phyloP scores from a whole-genome alignment of 2,329 filamentous ascomycete species.

The Amphichorda felina region DNA sequence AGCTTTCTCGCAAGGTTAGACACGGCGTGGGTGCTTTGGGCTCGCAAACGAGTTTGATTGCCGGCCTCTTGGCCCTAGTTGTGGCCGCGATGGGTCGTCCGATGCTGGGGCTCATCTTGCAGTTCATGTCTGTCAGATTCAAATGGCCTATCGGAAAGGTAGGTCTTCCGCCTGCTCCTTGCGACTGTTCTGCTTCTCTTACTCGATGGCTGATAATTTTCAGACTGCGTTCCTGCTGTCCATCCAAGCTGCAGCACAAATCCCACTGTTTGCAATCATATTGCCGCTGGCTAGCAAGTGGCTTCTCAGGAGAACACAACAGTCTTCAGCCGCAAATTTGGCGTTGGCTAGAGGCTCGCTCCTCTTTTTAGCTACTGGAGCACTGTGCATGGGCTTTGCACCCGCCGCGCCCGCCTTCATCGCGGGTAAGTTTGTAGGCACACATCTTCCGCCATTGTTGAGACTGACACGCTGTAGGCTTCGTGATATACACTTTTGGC shows the following conservation, averaged over 20 bases:
- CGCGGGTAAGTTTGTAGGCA: neutral
- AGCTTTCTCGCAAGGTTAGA: too few relatives aligned
- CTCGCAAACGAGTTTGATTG: conserved; percentile 1
- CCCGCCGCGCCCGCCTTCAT: neutral
- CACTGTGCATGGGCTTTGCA: neutral
- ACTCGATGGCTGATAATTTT: neutral
- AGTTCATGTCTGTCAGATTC: neutral
- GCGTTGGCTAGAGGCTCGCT: neutral
- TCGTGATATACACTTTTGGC: neutral
- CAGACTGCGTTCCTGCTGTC: neutral
- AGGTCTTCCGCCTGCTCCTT: neutral
- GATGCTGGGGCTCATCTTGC: neutral
- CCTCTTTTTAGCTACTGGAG: neutral
- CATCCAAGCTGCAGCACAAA: neutral
- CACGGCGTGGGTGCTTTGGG: neutral
- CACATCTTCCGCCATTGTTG: too few relatives aligned
- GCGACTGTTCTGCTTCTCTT: neutral
- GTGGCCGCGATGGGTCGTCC: conserved; percentile 4
- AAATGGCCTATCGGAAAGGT: neutral
- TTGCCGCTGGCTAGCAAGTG: neutral
- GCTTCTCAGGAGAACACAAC: neutral
- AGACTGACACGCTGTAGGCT: too few relatives aligned
- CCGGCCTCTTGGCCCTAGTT: conserved; percentile 25
- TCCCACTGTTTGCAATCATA: neutral
- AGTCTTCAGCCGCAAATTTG: neutral